Base-by-base conservation (phyloP, 177 flowering plant genomes). In the Telopea speciosissima region DNA sequence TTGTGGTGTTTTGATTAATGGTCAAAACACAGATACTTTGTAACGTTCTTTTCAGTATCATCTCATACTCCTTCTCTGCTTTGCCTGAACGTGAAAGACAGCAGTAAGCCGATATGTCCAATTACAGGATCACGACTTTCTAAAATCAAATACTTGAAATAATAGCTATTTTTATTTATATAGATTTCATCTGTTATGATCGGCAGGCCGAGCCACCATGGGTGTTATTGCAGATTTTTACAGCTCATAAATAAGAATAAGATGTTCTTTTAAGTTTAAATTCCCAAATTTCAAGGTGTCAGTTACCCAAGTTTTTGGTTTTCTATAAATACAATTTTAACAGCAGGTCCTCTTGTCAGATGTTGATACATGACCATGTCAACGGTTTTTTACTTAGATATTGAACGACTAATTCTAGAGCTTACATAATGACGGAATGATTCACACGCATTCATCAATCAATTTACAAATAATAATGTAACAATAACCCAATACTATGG, bases 1-100 rank as follows among this genome's bases (percentile, higher is more conserved):
- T 89, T 12, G 96, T 95, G 66, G 99, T 95, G 76, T 90, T 95
- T 64, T 97, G 99, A 81, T 92, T 80, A 31, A 89, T 70, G 23
- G 80, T 87, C 77, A 85, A 76, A 77, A 90, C 80, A 78, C 91
- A 88, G 23, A 94, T 92, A 77, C 93, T 90, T 69, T 87, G 89
- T 74, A 92, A 72, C 56, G 97, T 92, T 74, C 86, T 85, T 83
- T 82, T 92, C 69, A 95, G 60, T 76, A 92, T 83, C 92, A 92
- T 89, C 84, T 90, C 99, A 83, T 80, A 87, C 79, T 95, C 97
- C 87, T 72, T 92, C 72, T 95, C 99, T 16, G 76, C 67, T 77
- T 91, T 90, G 22, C 97, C 99, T 94, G 67, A 68, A 70, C 60
- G 79, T 24, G 24, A 63, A 45, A 62, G 12, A 26, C 24, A 26